phyloP scores from a whole-genome alignment of 2,329 filamentous ascomycete species.

The Graphilbum fragrans region DNA sequence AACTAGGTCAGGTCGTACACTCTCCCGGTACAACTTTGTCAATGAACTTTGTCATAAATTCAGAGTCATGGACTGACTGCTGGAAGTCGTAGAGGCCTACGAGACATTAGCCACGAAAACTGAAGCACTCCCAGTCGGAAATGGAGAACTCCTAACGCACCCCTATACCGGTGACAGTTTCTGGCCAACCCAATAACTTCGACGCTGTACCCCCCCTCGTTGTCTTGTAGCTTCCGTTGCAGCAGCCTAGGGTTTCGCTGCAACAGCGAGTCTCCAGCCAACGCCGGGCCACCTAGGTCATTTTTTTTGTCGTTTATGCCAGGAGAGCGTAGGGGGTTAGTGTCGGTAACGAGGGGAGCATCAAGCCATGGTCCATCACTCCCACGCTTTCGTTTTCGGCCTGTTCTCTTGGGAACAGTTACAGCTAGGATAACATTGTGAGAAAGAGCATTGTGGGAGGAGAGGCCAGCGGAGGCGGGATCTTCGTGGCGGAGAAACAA shows the following conservation, averaged over 20 bases:
- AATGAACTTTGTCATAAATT: slow-evolving; percentile 59
- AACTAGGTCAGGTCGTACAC: too few species aligned
- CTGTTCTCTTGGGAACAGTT: slow-evolving; percentile 75
- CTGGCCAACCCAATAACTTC: slow-evolving; percentile 62
- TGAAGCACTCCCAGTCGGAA: background rate
- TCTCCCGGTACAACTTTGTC: slow-evolving; percentile 60
- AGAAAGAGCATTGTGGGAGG: slow-evolving; percentile 62
- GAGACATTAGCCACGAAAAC: background rate
- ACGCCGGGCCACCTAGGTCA: background rate
- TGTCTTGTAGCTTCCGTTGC: slow-evolving; percentile 57
- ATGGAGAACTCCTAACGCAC: slow-evolving; percentile 19
- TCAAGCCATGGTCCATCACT: slow-evolving; percentile 52
- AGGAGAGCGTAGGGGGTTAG: too few species aligned
- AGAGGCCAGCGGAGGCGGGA: slow-evolving; percentile 63
- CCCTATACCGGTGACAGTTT: slow-evolving; percentile 77
- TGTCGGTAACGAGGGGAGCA: background rate
- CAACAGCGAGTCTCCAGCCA: slow-evolving; percentile 2
- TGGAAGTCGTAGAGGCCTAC: slow-evolving; percentile 73
- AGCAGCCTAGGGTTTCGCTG: slow-evolving; percentile 41
- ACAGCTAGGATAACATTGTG: slow-evolving; percentile 82
- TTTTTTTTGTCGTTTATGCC: background rate
- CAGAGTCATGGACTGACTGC: slow-evolving; percentile 55
- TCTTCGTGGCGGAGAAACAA: slow-evolving; percentile 74
- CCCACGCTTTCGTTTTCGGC: slow-evolving; percentile 75
- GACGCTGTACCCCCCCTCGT: slow-evolving; percentile 51